Base-by-base conservation (phyloP, 1,284 basidiomycete species). In the Vanrija pseudolonga region DNA sequence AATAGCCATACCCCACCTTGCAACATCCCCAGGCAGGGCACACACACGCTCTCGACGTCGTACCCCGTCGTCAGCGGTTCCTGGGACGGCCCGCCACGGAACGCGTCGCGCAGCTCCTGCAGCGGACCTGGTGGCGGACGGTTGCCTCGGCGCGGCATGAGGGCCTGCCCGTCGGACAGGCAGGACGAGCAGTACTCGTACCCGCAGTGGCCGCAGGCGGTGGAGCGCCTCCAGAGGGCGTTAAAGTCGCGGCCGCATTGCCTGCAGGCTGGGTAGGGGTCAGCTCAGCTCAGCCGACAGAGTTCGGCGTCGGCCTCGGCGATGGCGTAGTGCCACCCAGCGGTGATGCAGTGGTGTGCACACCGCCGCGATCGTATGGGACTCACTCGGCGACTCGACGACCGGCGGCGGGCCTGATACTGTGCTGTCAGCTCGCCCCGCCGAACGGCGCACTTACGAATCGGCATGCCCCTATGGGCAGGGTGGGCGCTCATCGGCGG, bases 341-440 rank as follows among this genome's bases (percentile, higher is more conserved):
- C 20, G 3, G 18, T n/a, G 20, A 9, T 19, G 19, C 26, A 17
- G 18, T 50, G 48, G 26, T 28, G 47, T n/a, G 8, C 18, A 5
- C 12, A 22, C 20, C 18, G 22, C 12, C 4, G 23, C 19, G 47
- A 47, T 37, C 17, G 11, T 5, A 6, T 11, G n/a, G 23, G 6
- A 61, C 74, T 53, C 45, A 74, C 74, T 46, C 26, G 62, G 56
- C 3, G 72, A 71, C 55, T 75, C 74, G 19, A 65, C 58, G 11
- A 74, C 46, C 7, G 73, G 72, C 18, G 75, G 75, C 17, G 69
- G 69, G 9, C 75, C 75, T n/a, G 75, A 76, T 47, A 76, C 74
- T 76, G 9, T 12, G 50, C 9, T 17, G 41, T 57, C 22, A 53
- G 52, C 42, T 7, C 17, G 3, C 12, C 18, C 6, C 9, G 43